phyloP scores from a whole-genome alignment of 352 stramenopile genomes.

The Thalassiosira livingstoniorum region DNA sequence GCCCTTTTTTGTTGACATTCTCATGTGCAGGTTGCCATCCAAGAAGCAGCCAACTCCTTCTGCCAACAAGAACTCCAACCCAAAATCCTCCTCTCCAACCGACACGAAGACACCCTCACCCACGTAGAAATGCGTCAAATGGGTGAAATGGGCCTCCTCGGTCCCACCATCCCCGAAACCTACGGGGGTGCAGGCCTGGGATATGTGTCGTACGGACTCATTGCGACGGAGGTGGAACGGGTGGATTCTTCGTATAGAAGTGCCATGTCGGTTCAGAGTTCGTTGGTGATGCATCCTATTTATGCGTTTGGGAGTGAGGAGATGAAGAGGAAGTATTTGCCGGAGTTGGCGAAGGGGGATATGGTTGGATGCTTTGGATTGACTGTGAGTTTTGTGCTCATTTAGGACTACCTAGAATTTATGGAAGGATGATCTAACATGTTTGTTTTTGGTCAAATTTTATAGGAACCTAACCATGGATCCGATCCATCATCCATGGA shows the following conservation, averaged over 20 bases:
- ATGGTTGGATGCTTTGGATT: slow-evolving; percentile 98
- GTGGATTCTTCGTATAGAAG: slow-evolving; percentile 97
- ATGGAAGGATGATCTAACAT: background rate
- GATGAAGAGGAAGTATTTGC: slow-evolving; percentile 97
- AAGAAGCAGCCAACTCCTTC: slow-evolving; percentile 93
- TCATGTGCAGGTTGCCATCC: slow-evolving; percentile 60
- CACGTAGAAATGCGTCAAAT: slow-evolving; percentile 91
- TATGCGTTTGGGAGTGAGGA: slow-evolving; percentile 96
- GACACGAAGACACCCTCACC: slow-evolving; percentile 92
- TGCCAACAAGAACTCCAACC: slow-evolving; percentile 94
- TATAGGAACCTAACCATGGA: slow-evolving; percentile 94
- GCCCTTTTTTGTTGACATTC: no score
- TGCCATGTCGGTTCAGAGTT: slow-evolving; percentile 96
- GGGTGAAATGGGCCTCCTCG: slow-evolving; percentile 93
- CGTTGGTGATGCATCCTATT: slow-evolving; percentile 98
- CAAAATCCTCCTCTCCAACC: slow-evolving; percentile 93
- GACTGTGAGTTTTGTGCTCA: slow-evolving; percentile 78
- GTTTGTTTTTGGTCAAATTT: background rate
- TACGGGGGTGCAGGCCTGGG: slow-evolving; percentile 95
- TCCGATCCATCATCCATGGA: slow-evolving; percentile 96
- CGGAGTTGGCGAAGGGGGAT: slow-evolving; percentile 92
- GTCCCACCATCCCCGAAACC: slow-evolving; percentile 90
- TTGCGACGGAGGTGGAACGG: slow-evolving; percentile 95
- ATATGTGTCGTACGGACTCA: slow-evolving; percentile 97
- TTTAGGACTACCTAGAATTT: background rate